Evolutionary conservation across 1,139 yeast species (phyloP), one percentile per base, ranked within the genome.

Genomic region (Lodderomyces jiufengensis): DNA sequence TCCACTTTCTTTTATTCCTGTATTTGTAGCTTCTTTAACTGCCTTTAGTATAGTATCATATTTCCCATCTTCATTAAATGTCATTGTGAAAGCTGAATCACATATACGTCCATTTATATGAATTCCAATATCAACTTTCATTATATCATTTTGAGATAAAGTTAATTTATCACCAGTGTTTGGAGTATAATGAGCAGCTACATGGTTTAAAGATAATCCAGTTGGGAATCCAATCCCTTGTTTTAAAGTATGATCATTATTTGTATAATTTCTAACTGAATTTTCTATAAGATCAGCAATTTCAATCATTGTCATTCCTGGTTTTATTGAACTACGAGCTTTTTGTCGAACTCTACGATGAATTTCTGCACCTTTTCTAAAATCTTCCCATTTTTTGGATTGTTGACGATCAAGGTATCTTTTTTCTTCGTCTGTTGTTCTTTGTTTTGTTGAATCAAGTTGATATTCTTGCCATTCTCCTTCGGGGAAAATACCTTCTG

Each of bases 161-260:
- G 84, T 84, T 8, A 84, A 74, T 51, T 80, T 86, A 60, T 94
- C 98, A 13, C 96, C 96, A 12, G 95, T 82, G 61, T 92, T 92
- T 13, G 99, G 99, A 0, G 97, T 90, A 61, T 88, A 92, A 59
- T 94, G 99, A 0, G 98, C 98, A 22, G 99, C 99, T 50, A 88
- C 84, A 55, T 90, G 86, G 62, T 92, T 94, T 46, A 90, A 64
- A 1, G 96, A 86, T 34, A 94, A 74, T 38, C 99, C 99, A 9
- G 97, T 88, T 30, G 99, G 99, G 71, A 92, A 92, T 2, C 97
- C 99, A 51, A 90, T 78, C 29, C 99, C 99, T 9, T 90, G 94
- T 34, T 60, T 63, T 41, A 76, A 72, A 35, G 80, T 73, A 36
- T 80, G 80, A 46, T 82, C 81, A 34, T 75, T 80, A 32, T 70